Conservation (phyloP, 495 filamentous ascomycete species). For the Hypoxylon trugodes region DNA sequence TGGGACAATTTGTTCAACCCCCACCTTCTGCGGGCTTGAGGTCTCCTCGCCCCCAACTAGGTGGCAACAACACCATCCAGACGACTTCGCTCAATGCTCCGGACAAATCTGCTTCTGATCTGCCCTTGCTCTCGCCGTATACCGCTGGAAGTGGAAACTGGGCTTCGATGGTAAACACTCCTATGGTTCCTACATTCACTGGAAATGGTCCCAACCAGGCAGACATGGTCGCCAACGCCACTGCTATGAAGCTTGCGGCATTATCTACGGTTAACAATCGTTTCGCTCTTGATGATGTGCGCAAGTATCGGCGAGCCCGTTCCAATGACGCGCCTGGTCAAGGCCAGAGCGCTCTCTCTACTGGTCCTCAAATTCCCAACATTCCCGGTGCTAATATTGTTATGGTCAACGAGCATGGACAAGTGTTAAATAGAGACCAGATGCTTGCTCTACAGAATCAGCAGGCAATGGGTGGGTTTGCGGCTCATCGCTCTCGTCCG, state of each 20-base stretch:
- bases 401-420: conserved; percentile 92
- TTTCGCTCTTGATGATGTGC: conserved; percentile 94
- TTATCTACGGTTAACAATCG: conserved; percentile 98
- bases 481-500: conserved; percentile 85
- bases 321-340: conserved; percentile 82
- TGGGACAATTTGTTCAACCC: conserved; percentile 96
- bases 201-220: conserved; percentile 72
- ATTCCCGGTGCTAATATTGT: conserved; percentile 75
- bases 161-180: conserved; percentile 98
- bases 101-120: conserved; percentile 69
- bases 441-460: conserved; percentile 85
- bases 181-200: conserved; percentile 89
- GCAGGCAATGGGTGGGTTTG: conserved; percentile 76
- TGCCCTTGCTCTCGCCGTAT: conserved; percentile 91
- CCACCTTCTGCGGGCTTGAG: conserved; percentile 81
- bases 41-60: conserved; percentile 77
- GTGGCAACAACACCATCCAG: conserved; percentile 76
- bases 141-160: conserved; percentile 86
- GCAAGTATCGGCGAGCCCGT: conserved; percentile 89
- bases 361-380: conserved; percentile 53
- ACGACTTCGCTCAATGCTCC: conserved; percentile 80
- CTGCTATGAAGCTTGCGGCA: conserved; percentile 97
- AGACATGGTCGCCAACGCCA: conserved; percentile 98
- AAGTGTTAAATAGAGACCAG: conserved; percentile 84
- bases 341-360: conserved; percentile 52